Percentiles rank a stretch among this genome's conserved stretches.
Conservation (phyloP, 257 asterid genomes). For the Mentha longifolia region DNA sequence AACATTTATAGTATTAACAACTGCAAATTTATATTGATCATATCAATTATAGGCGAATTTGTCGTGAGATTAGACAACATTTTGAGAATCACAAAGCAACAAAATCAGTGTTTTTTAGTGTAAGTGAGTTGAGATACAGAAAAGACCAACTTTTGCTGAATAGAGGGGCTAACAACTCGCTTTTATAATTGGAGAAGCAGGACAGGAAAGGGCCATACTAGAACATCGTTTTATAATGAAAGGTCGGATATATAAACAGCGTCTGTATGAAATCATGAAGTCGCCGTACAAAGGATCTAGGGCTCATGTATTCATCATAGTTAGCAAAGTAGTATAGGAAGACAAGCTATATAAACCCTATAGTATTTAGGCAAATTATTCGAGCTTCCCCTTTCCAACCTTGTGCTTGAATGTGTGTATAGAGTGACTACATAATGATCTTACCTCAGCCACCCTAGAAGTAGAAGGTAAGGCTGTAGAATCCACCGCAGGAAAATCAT, state of each 20-base stretch:
- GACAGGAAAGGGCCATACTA: neutral
- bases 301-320: neutral
- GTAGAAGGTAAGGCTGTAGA: constrained; percentile 75
- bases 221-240: too few relatives aligned
- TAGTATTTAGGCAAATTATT: neutral
- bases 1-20: neutral
- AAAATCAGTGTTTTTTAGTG: neutral
- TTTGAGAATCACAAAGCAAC: neutral
- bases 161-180: too few relatives aligned
- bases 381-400: neutral
- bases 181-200: neutral
- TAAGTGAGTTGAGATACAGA: neutral
- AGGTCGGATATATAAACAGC: neutral
- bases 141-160: neutral
- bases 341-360: neutral
- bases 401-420: neutral
- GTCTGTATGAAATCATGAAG: neutral
- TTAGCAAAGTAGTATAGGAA: neutral
- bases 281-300: neutral
- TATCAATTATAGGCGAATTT: neutral
- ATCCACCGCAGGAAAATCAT: constrained; percentile 67
- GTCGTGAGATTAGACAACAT: neutral
- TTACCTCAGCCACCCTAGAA: constrained; percentile 81
- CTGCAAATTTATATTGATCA: neutral
- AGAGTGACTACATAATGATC: constrained; percentile 17